A percentile compares a stretch with the other conserved stretches of the same genome.
These are phyloP conservation scores for Talaromyces albobiverticillius DNA, from an alignment of 2,329 filamentous ascomycete genomes.

Conservation along the genomic window DNA sequence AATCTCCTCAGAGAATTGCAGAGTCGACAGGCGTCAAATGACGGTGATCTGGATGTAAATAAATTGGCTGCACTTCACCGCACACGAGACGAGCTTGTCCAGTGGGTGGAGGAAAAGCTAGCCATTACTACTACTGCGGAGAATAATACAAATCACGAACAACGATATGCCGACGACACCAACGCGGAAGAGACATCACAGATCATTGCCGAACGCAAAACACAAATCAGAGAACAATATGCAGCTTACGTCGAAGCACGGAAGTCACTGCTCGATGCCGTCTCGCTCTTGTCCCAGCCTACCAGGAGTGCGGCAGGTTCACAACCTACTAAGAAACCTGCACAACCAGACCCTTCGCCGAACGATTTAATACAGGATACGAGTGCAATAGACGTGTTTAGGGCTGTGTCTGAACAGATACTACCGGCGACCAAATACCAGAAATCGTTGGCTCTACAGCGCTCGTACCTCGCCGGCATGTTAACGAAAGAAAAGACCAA, in stretches of 20 bases:
- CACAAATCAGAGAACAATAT: slow-evolving; percentile 35
- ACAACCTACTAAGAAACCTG: slow-evolving; percentile 19
- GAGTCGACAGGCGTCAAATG: slow-evolving; percentile 18
- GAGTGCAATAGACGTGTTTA: slow-evolving; percentile 29
- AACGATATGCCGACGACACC: slow-evolving; percentile 22
- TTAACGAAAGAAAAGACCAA: slow-evolving; percentile 38
- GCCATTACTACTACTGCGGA: slow-evolving; percentile 30
- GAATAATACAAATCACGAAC: slow-evolving; percentile 24
- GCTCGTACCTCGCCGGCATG: slow-evolving; percentile 34
- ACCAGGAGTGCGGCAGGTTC: slow-evolving; percentile 19
- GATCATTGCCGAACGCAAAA: slow-evolving; percentile 30
- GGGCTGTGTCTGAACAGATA: slow-evolving; percentile 31
- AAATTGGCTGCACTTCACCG: slow-evolving; percentile 39
- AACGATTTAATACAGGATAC: slow-evolving; percentile 15
- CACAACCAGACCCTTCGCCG: slow-evolving; percentile 8
- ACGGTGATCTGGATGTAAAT: slow-evolving; percentile 14
- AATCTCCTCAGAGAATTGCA: slow-evolving; percentile 32
- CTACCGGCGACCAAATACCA: slow-evolving; percentile 35
- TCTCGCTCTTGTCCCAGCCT: slow-evolving; percentile 35
- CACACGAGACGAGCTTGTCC: slow-evolving; percentile 48
- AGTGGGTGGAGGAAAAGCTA: slow-evolving; percentile 52
- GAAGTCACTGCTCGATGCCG: slow-evolving; percentile 32
- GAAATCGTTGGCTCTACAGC: slow-evolving; percentile 35
- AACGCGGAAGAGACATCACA: slow-evolving; percentile 29
- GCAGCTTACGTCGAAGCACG: slow-evolving; percentile 34